Conservation (phyloP, 108 stramenopile species). For the Pinguiococcus pyrenoidosus region DNA sequence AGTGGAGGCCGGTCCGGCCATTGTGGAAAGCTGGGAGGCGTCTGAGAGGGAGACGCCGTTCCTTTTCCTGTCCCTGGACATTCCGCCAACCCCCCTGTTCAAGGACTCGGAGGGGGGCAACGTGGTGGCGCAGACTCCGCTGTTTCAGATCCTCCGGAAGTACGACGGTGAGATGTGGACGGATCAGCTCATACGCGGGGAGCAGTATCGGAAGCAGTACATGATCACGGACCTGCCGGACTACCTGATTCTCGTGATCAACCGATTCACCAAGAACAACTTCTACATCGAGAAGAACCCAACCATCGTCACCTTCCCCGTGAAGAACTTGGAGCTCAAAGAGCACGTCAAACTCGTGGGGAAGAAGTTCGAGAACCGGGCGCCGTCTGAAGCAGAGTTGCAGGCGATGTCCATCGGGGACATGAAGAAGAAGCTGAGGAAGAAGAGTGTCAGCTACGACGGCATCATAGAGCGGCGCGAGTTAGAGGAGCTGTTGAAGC, state of each 20-base stretch:
- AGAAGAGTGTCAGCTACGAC: conserved; percentile 33
- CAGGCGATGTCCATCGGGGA: conserved; percentile 55
- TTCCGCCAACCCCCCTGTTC: conserved; percentile 93
- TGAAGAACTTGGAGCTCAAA: conserved; percentile 83
- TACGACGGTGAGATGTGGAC: conserved; percentile 77
- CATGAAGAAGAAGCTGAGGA: conserved; percentile 48
- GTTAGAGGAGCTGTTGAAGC: conserved; percentile 47
- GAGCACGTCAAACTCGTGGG: conserved; percentile 54
- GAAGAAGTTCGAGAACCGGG: conserved; percentile 16
- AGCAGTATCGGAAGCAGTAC: conserved; percentile 57
- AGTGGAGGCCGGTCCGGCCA: too few species aligned
- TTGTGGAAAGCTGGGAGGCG: conserved; percentile 16
- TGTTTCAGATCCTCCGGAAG: conserved; percentile 75
- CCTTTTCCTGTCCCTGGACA: conserved; percentile 78
- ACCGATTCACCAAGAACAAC: conserved; percentile 73
- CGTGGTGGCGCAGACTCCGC: conserved; percentile 92
- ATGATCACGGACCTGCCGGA: conserved; percentile 60
- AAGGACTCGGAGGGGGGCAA: conserved; percentile 77
- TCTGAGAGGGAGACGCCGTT: conserved; percentile 37
- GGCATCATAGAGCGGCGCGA: conserved; percentile 38
- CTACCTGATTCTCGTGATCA: conserved; percentile 77
- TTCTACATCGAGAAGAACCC: conserved; percentile 94
- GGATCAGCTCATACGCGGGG: conserved; percentile 30
- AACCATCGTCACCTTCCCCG: conserved; percentile 92
- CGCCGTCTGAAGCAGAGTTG: conserved; percentile 54